Conservation (phyloP, 768 basidiomycete species). For the Lactarius evosmus region DNA sequence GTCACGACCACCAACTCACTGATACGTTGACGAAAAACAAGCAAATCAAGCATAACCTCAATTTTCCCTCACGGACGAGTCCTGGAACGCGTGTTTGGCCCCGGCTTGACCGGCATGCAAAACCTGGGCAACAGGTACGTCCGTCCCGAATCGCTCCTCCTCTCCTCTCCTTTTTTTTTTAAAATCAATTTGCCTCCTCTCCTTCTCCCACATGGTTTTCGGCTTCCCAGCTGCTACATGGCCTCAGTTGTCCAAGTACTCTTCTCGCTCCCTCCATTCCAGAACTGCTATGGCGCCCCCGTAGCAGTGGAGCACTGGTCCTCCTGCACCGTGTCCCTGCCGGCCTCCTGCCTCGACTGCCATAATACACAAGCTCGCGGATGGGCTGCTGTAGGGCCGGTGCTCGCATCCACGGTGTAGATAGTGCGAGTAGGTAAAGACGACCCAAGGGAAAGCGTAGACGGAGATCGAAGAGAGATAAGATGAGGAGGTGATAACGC, state of each 20-base stretch:
- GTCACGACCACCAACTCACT: background rate
- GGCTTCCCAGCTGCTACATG: conserved; percentile 84
- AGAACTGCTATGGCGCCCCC: conserved; percentile 58
- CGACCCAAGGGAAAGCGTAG: too few relatives aligned
- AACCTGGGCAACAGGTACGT: conserved; percentile 88
- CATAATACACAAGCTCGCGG: conserved; percentile 90
- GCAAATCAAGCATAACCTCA: conserved; percentile 97
- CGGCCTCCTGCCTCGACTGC: conserved; percentile 88
- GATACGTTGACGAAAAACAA: conserved; percentile 30
- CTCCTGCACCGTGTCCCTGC: conserved; percentile 62
- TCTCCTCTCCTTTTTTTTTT: too few relatives aligned
- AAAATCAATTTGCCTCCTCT: too few relatives aligned
- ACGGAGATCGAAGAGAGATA: too few relatives aligned
- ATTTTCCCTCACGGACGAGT: conserved; percentile 85
- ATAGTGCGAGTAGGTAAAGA: too few relatives aligned
- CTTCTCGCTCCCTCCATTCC: conserved; percentile 79
- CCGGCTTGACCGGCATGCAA: conserved; percentile 81
- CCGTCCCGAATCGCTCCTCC: background rate
- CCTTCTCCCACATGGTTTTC: conserved; percentile 4
- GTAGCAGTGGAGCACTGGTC: conserved; percentile 49
- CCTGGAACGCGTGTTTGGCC: conserved; percentile 88
- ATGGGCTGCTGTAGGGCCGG: conserved; percentile 89
- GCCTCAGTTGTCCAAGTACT: conserved; percentile 87
- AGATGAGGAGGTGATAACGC: too few relatives aligned
- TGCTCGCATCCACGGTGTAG: conserved; percentile 70